These are phyloP conservation scores for Blastocystis sp. DNA, from an alignment of 352 stramenopile genomes.

Conservation along the genomic window DNA sequence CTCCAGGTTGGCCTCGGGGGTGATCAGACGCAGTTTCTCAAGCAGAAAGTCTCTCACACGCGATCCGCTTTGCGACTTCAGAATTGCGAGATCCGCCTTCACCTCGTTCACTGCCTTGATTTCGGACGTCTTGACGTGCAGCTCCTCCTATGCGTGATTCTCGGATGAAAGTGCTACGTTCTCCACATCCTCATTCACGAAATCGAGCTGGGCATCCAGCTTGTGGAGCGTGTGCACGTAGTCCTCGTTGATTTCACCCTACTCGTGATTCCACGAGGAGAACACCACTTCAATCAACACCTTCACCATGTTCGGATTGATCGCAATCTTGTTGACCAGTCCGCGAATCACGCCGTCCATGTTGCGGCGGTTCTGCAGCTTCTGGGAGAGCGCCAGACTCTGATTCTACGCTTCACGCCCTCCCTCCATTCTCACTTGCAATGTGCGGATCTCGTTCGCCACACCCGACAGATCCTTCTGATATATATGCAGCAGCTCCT, in stretches of 20 bases:
- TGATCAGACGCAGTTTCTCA: constrained; percentile 4
- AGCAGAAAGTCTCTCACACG: constrained; percentile 1
- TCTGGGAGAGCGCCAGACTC: constrained; percentile 19
- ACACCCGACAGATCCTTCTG: constrained; percentile 32
- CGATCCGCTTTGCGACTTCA: constrained; percentile 31
- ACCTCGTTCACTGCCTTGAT: constrained; percentile 29
- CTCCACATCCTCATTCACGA: constrained; percentile 4
- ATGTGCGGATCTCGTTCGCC: constrained; percentile 20
- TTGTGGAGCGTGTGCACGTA: constrained; percentile 42
- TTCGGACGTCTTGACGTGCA: constrained; percentile 21
- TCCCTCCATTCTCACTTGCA: background rate
- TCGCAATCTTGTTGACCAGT: constrained; percentile 32
- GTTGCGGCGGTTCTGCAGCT: constrained; percentile 15
- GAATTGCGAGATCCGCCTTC: constrained; percentile 10
- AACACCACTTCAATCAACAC: constrained; percentile 14
- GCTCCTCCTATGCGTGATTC: background rate
- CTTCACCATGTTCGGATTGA: constrained; percentile 62
- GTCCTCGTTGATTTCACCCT: constrained; percentile 38
- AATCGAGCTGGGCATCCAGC: constrained; percentile 37
- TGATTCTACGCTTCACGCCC: constrained; percentile 5
- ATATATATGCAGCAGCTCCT: constrained; percentile 13
- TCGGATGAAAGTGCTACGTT: background rate
- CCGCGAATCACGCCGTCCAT: constrained; percentile 40
- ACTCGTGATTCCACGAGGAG: background rate
- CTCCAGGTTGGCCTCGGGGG: background rate